Evolutionary conservation across 495 filamentous ascomycete species (phyloP).

Genomic region (Xylaria telfairii): DNA sequence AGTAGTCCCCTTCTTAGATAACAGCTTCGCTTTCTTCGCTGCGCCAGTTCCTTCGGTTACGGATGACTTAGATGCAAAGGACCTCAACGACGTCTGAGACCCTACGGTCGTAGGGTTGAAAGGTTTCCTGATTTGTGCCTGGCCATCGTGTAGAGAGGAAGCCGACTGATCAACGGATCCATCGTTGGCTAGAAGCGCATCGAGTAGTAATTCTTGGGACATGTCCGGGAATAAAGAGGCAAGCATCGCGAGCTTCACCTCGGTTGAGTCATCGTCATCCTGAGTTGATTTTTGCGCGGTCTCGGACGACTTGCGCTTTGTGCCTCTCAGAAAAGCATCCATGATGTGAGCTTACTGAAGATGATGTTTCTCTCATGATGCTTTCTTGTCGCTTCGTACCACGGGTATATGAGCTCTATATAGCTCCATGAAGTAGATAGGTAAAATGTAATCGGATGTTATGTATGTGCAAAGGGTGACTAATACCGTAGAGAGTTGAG

Average conservation of each 20-base stretch:
- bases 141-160: constrained; percentile 52
- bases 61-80: constrained; percentile 52
- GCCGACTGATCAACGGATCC: constrained; percentile 74
- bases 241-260: constrained; percentile 84
- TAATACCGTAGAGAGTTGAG: too few relatives aligned
- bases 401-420: background rate
- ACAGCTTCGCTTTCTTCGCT: constrained; percentile 52
- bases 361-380: constrained; percentile 14
- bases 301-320: constrained; percentile 48
- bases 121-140: constrained; percentile 38
- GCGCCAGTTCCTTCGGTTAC: constrained; percentile 35
- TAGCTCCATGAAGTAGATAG: background rate
- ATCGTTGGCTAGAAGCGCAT: constrained; percentile 75
- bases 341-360: constrained; percentile 31
- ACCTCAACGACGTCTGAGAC: constrained; percentile 64
- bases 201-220: constrained; percentile 71
- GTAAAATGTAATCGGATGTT: constrained; percentile 1
- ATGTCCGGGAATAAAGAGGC: constrained; percentile 73
- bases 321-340: constrained; percentile 54
- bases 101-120: constrained; percentile 41
- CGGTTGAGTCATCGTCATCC: constrained; percentile 69
- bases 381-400: background rate
- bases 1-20: constrained; percentile 79
- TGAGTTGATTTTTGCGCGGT: constrained; percentile 23
- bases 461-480: background rate